Evolutionary conservation across 768 basidiomycete species (phyloP).

Genomic region (Suillus subalutaceus): DNA sequence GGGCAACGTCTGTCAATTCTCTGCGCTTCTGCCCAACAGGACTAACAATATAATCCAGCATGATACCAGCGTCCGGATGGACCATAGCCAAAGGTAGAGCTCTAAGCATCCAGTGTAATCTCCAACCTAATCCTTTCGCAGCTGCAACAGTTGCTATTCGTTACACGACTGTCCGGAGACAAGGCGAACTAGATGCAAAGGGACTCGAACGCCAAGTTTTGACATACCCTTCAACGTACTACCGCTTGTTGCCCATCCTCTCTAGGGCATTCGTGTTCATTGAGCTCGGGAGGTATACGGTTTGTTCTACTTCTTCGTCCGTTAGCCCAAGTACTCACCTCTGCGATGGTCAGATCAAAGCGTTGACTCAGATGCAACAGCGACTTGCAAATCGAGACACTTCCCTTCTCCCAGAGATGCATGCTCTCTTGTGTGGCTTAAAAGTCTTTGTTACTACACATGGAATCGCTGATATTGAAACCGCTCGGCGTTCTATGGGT

Average conservation of each 20-base stretch:
- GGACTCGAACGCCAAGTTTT: slow-evolving; percentile 71
- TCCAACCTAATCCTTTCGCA: slow-evolving; percentile 19
- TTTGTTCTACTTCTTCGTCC: slow-evolving; percentile 29
- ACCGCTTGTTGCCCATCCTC: slow-evolving; percentile 71
- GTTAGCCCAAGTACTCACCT: background rate
- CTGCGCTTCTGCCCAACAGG: background rate
- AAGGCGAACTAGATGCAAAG: slow-evolving; percentile 54
- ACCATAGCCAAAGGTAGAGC: slow-evolving; percentile 60
- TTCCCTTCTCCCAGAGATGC: slow-evolving; percentile 69
- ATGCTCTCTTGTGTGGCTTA: slow-evolving; percentile 69
- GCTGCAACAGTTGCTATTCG: slow-evolving; percentile 68
- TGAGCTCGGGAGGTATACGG: slow-evolving; percentile 60
- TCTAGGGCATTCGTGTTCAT: slow-evolving; percentile 73
- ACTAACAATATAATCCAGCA: slow-evolving; percentile 39
- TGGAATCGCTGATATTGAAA: slow-evolving; percentile 62
- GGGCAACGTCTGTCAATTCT: slow-evolving; percentile 49
- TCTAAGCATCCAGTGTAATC: background rate
- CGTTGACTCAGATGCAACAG: slow-evolving; percentile 52
- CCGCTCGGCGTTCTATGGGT: slow-evolving; percentile 70
- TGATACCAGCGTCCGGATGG: slow-evolving; percentile 68
- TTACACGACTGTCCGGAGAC: slow-evolving; percentile 72
- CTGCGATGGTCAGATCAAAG: slow-evolving; percentile 39
- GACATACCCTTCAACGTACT: slow-evolving; percentile 71
- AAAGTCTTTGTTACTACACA: slow-evolving; percentile 61
- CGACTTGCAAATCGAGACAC: slow-evolving; percentile 60